Percentiles rank a stretch among this genome's conserved stretches.
These are phyloP conservation scores for Metschnikowia sp. DNA, from an alignment of 805 yeast species.

Conservation along the genomic window DNA sequence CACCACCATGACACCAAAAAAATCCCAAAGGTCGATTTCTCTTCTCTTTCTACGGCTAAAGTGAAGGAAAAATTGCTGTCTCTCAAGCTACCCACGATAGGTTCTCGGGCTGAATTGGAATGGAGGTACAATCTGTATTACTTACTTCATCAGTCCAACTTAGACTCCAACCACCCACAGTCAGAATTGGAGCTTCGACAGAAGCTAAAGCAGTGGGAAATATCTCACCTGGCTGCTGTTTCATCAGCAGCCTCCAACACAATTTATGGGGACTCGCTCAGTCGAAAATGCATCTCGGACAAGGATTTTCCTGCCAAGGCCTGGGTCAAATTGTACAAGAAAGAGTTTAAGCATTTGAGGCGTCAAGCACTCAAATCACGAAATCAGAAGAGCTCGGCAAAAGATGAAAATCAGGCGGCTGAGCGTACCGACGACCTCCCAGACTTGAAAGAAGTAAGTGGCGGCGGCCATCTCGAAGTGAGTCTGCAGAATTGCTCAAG, in stretches of 20 bases:
- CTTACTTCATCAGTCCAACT: constrained; percentile 74
- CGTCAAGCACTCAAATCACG: constrained; percentile 28
- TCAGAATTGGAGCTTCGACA: constrained; percentile 52
- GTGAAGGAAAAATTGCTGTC: constrained; percentile 57
- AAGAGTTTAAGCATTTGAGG: constrained; percentile 39
- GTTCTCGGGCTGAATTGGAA: constrained; percentile 62
- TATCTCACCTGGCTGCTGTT: constrained; percentile 32
- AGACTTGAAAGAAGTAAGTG: no score
- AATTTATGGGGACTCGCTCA: constrained; percentile 21
- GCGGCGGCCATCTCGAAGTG: no score
- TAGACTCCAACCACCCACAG: constrained; percentile 67
- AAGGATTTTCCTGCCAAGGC: constrained; percentile 45
- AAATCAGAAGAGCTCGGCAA: not conserved
- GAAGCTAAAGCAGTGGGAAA: constrained; percentile 67
- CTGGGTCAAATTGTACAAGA: constrained; percentile 40
- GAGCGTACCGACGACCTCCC: no score
- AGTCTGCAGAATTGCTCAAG: no score
- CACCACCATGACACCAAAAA: constrained; percentile 32
- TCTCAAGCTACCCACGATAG: constrained; percentile 56
- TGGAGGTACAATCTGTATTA: constrained; percentile 74
- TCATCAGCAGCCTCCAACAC: constrained; percentile 10
- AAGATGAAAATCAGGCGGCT: not conserved
- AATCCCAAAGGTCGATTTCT: constrained; percentile 63
- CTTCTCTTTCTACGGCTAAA: constrained; percentile 54
- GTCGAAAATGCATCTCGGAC: constrained; percentile 36